phyloP scores from a whole-genome alignment of 1,139 yeast species.

The Hanseniaspora gamundiae region DNA sequence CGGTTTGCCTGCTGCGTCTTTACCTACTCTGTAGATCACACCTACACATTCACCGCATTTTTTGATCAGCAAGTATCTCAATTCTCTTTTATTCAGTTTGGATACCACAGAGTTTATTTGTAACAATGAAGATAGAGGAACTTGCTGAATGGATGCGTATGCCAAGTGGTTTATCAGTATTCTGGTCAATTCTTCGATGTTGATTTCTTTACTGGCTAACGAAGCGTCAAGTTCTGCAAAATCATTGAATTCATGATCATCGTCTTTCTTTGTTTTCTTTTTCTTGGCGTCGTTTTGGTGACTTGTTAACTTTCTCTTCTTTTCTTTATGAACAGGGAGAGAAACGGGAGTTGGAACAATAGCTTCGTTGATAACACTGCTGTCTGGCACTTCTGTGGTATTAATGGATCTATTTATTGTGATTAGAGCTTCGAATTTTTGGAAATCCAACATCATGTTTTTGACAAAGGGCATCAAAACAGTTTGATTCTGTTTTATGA shows the following conservation, averaged over 20 bases:
- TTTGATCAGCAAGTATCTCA: conserved; percentile 28
- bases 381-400: no score
- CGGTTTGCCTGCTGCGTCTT: conserved; percentile 93
- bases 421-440: conserved; percentile 22
- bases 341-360: no score
- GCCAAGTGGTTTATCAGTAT: conserved; percentile 77
- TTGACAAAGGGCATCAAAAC: conserved; percentile 43
- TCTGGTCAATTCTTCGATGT: conserved; percentile 31
- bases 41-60: conserved; percentile 42
- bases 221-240: no score
- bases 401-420: no score
- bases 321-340: no score
- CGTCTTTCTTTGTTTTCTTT: not conserved
- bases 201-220: not conserved
- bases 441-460: conserved; percentile 45
- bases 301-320: no score
- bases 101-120: conserved; percentile 43
- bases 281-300: no score
- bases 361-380: no score
- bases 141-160: conserved; percentile 75
- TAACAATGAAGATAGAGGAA: conserved; percentile 62
- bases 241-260: not conserved
- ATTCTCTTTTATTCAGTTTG: conserved; percentile 33
- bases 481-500: conserved; percentile 42
- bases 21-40: conserved; percentile 74